Base-by-base conservation (phyloP, 257 asterid genomes). In the Ajuga chamaepitys region DNA sequence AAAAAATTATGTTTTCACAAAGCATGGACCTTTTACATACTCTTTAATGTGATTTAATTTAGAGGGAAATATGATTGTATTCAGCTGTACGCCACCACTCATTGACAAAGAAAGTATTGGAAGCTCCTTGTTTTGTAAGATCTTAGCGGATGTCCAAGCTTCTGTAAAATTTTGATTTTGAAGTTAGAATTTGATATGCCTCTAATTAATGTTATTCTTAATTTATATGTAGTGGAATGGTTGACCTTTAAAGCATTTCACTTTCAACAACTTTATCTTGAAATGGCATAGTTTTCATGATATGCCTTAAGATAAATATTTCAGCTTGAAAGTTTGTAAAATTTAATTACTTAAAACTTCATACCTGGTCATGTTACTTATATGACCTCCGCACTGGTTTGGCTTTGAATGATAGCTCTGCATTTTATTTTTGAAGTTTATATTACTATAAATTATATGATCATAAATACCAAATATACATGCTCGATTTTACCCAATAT, bases 331-430 rank as follows among this genome's bases (percentile, higher is more conserved):
- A 9, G 21, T 48, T 51, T 22, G 5, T 20, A 30, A 60, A 26
- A 26, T 59, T 30, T 45, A 8, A 44, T 32, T 21, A 42, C 18
- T 62, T 14, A 46, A 24, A 6, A 50, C 7, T 20, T 30, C 14
- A 7, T 66, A 85, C 95, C 95, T 85, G 75, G 54, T 66, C 66
- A 81, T 56, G 77, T 63, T 72, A 66, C 62, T 75, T 72, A 64
- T 40, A 54, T 65, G 78, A 58, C 78, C 76, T 51, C 84, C 91
- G 66, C 89, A 88, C 16, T 80, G 95, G 55, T 70, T 81, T 44
- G 79, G 76, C 81, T 84, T 86, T 57, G 78, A 80, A 73, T 70
- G 74, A 58, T 68, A 68, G 62, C 64, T 77, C 92, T 81, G 81
- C 75, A 73, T 72, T 74, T 58, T 10, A 61, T 17, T 18, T 42